phyloP scores from a whole-genome alignment of 176 grass and related monocot species.

The Musa beccarii region DNA sequence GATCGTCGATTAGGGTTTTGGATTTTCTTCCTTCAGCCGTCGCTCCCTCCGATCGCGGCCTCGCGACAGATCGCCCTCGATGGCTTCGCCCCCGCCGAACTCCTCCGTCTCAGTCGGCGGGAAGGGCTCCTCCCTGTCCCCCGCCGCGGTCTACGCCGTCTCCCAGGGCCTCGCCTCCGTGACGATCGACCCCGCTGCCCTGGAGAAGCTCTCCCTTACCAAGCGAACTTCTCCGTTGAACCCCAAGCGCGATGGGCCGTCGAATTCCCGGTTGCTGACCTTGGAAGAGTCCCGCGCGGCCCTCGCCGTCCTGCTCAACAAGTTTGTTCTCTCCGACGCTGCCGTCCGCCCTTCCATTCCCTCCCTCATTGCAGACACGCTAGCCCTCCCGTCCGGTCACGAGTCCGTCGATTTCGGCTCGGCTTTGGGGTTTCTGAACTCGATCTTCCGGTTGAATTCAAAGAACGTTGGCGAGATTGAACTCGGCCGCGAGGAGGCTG shows the following conservation, averaged over 20 bases:
- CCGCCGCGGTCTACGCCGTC: conserved; percentile 46
- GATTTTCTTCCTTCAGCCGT: background rate
- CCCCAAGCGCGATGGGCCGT: background rate
- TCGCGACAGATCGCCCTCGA: background rate
- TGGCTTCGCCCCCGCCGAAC: conserved; percentile 31
- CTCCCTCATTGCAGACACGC: conserved; percentile 30
- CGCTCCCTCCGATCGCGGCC: background rate
- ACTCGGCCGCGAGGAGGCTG: conserved; percentile 43
- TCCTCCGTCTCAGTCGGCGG: conserved; percentile 45
- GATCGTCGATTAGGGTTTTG: background rate
- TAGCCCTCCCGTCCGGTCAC: conserved; percentile 32
- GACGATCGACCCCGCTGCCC: conserved; percentile 53
- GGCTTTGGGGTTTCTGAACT: conserved; percentile 25
- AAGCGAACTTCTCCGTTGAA: conserved; percentile 15
- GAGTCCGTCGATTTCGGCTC: conserved; percentile 36
- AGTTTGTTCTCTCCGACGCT: conserved; percentile 49
- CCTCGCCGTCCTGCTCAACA: conserved; percentile 67
- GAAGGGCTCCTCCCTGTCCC: conserved; percentile 46
- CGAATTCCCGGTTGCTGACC: conserved; percentile 21
- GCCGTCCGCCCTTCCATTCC: conserved; percentile 32
- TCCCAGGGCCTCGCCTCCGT: conserved; percentile 29
- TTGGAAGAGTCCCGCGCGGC: conserved; percentile 44
- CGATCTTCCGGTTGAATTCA: conserved; percentile 22
- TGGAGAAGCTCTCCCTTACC: conserved; percentile 43
- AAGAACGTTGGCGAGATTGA: conserved; percentile 14